Evolutionary conservation across 306 rosid species (phyloP).

Genomic region (Castanea sativa): DNA sequence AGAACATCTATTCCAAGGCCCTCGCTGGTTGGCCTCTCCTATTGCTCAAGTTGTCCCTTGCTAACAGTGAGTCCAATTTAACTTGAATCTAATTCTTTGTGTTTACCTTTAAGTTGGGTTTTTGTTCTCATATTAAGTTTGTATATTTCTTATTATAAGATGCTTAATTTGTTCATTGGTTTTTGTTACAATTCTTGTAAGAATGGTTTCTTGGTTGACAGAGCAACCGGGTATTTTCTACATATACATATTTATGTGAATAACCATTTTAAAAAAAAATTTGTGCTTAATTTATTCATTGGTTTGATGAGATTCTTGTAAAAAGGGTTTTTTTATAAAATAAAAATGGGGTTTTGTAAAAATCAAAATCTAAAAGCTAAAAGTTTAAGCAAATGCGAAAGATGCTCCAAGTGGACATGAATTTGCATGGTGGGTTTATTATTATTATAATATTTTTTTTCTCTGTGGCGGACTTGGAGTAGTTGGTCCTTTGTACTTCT

Average conservation of each 20-base stretch:
- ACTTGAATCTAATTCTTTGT: background rate
- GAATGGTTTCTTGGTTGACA: too few relatives aligned
- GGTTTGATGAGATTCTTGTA: background rate
- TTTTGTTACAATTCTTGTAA: background rate
- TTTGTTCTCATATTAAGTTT: background rate
- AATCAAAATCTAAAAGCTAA: too few relatives aligned
- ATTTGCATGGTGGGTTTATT: too few relatives aligned
- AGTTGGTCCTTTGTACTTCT: too few relatives aligned
- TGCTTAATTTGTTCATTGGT: too few relatives aligned
- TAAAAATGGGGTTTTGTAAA: too few relatives aligned
- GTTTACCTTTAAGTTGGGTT: background rate
- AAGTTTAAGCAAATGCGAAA: too few relatives aligned
- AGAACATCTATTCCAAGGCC: constrained; percentile 12
- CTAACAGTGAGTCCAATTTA: constrained; percentile 37
- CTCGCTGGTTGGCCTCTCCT: constrained; percentile 41
- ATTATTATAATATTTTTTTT: too few relatives aligned
- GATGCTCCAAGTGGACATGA: too few relatives aligned
- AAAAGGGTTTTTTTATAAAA: too few relatives aligned
- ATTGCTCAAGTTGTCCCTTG: constrained; percentile 53
- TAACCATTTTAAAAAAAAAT: background rate
- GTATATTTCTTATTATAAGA: too few relatives aligned
- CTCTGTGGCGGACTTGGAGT: too few relatives aligned
- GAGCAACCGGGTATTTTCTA: background rate
- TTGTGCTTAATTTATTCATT: background rate
- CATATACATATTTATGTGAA: background rate